phyloP scores from a whole-genome alignment of 192 early-diverging fungal genomes.

The Haplosporangium gracile region DNA sequence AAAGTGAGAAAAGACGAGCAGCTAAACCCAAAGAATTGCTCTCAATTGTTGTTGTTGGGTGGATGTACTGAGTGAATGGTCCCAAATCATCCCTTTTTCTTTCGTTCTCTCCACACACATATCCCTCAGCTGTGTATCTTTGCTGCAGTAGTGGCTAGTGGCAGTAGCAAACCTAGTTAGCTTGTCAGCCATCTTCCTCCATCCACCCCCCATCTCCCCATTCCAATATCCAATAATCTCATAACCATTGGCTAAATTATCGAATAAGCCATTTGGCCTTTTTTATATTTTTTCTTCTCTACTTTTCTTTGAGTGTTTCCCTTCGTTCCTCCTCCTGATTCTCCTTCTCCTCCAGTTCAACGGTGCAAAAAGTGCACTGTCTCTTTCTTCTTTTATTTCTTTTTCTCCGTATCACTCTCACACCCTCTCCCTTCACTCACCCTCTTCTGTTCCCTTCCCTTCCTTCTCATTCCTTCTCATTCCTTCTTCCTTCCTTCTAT shows the following conservation, averaged over 20 bases:
- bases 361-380: neutral
- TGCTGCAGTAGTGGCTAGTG: too few species aligned
- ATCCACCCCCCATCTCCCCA: too few species aligned
- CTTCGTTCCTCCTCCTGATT: neutral
- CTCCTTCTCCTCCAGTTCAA: neutral
- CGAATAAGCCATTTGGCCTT: slow-evolving; percentile 8
- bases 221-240: too few species aligned
- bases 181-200: too few species aligned
- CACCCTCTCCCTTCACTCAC: neutral
- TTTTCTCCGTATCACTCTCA: neutral
- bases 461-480: neutral
- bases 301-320: neutral
- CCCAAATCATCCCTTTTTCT: neutral
- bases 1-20: neutral
- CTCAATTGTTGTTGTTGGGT: too few species aligned
- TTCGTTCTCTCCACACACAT: neutral
- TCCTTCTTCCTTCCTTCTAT: neutral
- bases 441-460: neutral
- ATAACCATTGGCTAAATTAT: neutral
- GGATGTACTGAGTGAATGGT: neutral
- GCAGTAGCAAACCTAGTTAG: too few species aligned
- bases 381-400: neutral
- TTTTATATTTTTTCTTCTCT: neutral
- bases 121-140: too few species aligned
- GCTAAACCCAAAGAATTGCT: too few species aligned